Evolutionary conservation across 176 grass and related monocot genomes (phyloP).

Genomic region (Echinochloa phyllopogon): DNA sequence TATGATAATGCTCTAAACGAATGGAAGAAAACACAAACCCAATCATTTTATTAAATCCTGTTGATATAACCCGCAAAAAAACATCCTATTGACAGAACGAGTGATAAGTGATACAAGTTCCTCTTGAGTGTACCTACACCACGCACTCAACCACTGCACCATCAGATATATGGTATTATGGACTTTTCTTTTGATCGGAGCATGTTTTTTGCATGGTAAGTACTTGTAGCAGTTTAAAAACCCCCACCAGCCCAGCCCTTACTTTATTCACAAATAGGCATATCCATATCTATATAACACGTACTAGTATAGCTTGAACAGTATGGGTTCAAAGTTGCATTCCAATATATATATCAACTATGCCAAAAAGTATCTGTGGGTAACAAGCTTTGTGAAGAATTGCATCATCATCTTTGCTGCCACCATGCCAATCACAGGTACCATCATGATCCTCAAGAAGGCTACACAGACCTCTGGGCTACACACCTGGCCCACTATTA

Average conservation of each 20-base stretch:
- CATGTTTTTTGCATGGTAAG: neutral
- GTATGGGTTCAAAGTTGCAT: neutral
- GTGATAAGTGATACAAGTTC: too few relatives aligned
- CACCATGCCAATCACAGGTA: neutral
- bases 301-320: neutral
- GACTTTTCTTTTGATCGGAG: neutral
- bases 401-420: neutral
- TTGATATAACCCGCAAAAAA: too few relatives aligned
- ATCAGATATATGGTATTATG: neutral
- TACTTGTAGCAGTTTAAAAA: neutral
- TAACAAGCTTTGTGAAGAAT: neutral
- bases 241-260: too few relatives aligned
- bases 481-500: neutral
- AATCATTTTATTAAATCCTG: too few relatives aligned
- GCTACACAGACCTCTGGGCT: too few relatives aligned
- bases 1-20: too few relatives aligned
- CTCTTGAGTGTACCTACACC: too few relatives aligned
- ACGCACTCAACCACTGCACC: neutral
- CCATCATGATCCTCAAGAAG: neutral
- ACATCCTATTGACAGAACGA: too few relatives aligned
- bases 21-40: too few relatives aligned
- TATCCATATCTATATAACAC: neutral
- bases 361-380: neutral
- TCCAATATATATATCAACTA: neutral
- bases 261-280: too few relatives aligned